Evolutionary conservation across 2,329 filamentous ascomycete genomes (phyloP), one percentile per base, ranked within the genome.

Genomic region (Cladosporium cucumerinum): DNA sequence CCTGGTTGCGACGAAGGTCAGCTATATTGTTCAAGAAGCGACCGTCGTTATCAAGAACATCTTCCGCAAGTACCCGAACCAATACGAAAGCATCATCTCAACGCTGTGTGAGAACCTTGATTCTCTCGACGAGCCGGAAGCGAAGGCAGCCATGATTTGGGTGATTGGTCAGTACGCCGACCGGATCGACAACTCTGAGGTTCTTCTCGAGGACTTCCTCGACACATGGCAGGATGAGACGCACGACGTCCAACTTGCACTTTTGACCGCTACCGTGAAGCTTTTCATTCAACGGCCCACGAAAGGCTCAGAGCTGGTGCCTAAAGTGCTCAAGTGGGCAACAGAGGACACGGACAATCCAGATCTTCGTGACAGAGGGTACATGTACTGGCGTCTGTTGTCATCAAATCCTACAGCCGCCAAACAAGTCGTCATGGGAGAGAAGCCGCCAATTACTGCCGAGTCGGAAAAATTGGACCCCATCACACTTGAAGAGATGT

Each of bases 281-380:
- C 84, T 99, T 2, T 99, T 99, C 79, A 97, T 99, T 70, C 95
- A 98, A 75, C 87, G 95, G 25, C 95, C 95, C 0, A 97, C 93
- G 18, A 96, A 96, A 75, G 95, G 92, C 28, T 93, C 97, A 73
- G 89, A 96, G 61, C 84, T 99, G 7, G 94, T 99, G 0, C 95
- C 94, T 0, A 93, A 93, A 73, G 94, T 98, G 2, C 82, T 99
- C 59, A 98, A 98, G 78, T 98, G 95, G 94, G 96, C 95, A 5
- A 99, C 95, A 0, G 95, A 98, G 77, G 95, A 98, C 77, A 98
- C 94, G n/a, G 95, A 99, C 75, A 97, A 99, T 77, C 95, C 95
- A 0, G 95, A 99, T 78, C 86, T 99, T 30, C 89, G 95, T 68
- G 95, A 99, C 77, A 85, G 95, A 72, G 95, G 95, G 0, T 99